phyloP scores from a whole-genome alignment of 2,329 filamentous ascomycete species.

The Epicoccum nigrum region DNA sequence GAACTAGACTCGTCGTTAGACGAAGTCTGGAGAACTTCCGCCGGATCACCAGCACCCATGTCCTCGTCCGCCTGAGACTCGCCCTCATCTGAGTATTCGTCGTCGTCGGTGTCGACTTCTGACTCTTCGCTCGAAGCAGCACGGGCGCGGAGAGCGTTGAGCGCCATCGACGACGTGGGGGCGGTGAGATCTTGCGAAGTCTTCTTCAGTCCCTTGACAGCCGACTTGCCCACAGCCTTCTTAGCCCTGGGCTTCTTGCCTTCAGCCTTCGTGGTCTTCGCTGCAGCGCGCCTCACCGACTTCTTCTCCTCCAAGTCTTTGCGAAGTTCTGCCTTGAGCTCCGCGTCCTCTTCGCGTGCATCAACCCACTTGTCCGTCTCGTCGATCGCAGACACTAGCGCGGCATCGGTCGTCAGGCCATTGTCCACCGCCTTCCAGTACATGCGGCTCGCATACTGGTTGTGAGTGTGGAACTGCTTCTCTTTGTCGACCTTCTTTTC shows the following conservation, averaged over 20 bases:
- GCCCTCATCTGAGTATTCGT: not conserved
- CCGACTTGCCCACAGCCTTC: no score
- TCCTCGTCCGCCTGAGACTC: not conserved
- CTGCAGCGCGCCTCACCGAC: no score
- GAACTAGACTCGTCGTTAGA: not conserved
- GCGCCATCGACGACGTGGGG: not conserved
- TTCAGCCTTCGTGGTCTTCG: no score
- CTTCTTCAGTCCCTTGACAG: not conserved
- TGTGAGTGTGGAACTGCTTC: conserved; percentile 19
- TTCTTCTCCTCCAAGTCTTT: no score
- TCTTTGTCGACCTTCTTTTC: not conserved
- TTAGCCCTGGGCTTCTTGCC: no score
- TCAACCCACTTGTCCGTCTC: conserved; percentile 27
- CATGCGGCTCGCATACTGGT: conserved; percentile 29
- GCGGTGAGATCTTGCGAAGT: not conserved
- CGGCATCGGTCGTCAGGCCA: conserved; percentile 16
- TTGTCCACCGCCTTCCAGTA: conserved; percentile 26
- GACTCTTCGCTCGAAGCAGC: not conserved
- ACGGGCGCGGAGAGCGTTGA: not conserved
- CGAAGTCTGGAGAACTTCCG: not conserved
- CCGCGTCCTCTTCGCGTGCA: conserved; percentile 14
- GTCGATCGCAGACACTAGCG: conserved; percentile 23
- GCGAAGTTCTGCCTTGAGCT: not conserved
- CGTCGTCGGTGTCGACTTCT: not conserved
- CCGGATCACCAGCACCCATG: not conserved